A percentile compares a stretch with the other conserved stretches of the same genome.
These are phyloP conservation scores for Podaxis sp. DNA, from an alignment of 768 basidiomycete species.

Conservation along the genomic window DNA sequence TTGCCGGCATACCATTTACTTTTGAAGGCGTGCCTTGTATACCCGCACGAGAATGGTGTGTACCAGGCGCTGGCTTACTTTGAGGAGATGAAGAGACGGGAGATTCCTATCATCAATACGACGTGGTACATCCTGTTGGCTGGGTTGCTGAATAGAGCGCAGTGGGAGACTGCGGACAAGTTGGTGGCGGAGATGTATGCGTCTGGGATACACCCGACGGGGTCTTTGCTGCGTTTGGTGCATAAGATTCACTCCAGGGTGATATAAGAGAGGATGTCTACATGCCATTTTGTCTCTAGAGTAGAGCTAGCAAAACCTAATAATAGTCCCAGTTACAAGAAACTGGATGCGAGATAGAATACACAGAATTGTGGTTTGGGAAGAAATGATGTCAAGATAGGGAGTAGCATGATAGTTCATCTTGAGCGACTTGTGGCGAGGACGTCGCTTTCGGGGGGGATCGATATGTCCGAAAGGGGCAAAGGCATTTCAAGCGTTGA, in stretches of 20 bases:
- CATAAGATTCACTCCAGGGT: conserved; percentile 42
- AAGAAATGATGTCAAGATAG: no score
- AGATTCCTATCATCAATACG: conserved; percentile 50
- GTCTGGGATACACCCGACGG: conserved; percentile 44
- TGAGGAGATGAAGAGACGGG: conserved; percentile 54
- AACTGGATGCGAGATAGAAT: no score
- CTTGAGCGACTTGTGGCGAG: no score
- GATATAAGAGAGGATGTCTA: not conserved
- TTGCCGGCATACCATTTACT: conserved; percentile 77
- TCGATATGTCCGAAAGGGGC: no score
- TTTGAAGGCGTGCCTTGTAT: conserved; percentile 63
- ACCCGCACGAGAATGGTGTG: conserved; percentile 48
- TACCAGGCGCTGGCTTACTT: conserved; percentile 58
- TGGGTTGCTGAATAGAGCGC: conserved; percentile 56
- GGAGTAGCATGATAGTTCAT: no score
- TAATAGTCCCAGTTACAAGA: no score
- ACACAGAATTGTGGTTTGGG: no score
- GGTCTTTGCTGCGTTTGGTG: conserved; percentile 49
- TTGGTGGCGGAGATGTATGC: conserved; percentile 61
- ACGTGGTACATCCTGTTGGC: conserved; percentile 79
- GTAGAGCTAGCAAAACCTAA: not conserved
- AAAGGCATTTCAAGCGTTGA: no score
- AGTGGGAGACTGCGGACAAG: conserved; percentile 61
- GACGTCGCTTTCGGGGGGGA: no score
- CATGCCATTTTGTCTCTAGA: conserved; percentile 1